Base-by-base conservation (phyloP, 2,329 filamentous ascomycete genomes). In the Phaeosphaeriaceae sp. region DNA sequence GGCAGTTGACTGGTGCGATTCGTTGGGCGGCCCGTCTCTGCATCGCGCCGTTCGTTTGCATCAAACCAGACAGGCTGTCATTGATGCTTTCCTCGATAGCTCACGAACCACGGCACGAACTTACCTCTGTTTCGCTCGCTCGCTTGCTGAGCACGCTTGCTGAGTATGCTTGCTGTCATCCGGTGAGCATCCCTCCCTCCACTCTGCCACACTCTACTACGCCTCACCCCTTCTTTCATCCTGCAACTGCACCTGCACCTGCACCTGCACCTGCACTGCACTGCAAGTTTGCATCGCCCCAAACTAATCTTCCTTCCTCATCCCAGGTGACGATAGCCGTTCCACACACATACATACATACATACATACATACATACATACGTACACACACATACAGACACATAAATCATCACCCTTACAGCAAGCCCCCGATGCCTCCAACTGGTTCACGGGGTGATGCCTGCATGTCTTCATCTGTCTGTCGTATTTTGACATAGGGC, bases 401-500 rank as follows among this genome's bases (percentile, higher is more conserved):
- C n/a, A n/a, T n/a, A n/a, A n/a, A n/a, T 46, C 33, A 33, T 45
- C 45, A 39, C 40, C 23, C 16, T 48, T 29, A 23, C 46, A 45
- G 50, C 47, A 56, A 46, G 52, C 59, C 47, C 57, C 52, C 62
- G 56, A 56, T 26, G 23, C 23, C 67, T 52, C 63, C 52, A 62
- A 42, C 53, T 54, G 46, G 17, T 17, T 54, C 42, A 18, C 63
- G 56, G 50, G 54, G 47, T 39, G 26, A 34, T 52, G 55, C 55
- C 47, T 52, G 55, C 51, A 15, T 36, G 32, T 23, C 29, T 38
- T 42, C 32, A 43, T 46, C 42, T 48, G 44, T 57, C 53, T 56
- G 57, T 58, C 57, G 56, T 54, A 56, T 54, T 63, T 52, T 50
- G 56, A 58, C 56, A 63, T 68, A 70, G 67, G 66, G 64, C 68